phyloP scores from a whole-genome alignment of 2,329 filamentous ascomycete species.

The Neonectria ditissima region DNA sequence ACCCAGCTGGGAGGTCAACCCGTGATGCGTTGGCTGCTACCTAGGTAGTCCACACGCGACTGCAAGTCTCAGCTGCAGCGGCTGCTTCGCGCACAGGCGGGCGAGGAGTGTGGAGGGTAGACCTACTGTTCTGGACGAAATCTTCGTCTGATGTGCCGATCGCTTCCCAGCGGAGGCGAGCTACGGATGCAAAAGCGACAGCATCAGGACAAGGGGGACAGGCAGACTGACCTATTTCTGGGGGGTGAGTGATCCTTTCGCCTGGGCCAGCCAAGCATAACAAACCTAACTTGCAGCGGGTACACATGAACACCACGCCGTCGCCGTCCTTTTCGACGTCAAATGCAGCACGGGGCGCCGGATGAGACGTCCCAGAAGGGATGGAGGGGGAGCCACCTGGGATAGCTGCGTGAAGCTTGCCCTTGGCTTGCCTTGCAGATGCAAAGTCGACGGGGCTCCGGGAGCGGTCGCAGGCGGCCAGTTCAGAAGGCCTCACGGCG shows the following conservation, averaged over 20 bases:
- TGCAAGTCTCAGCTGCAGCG: constrained; percentile 16
- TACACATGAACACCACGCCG: not conserved
- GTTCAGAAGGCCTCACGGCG: not conserved
- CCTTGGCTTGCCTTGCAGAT: not conserved
- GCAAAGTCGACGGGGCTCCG: constrained; percentile 3
- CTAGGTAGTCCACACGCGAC: too few species aligned
- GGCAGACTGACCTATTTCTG: constrained; percentile 28
- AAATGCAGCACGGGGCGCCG: not conserved
- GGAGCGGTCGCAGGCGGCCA: constrained; percentile 1
- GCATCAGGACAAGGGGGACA: constrained; percentile 32
- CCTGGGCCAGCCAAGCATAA: constrained; percentile 1
- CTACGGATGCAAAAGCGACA: constrained; percentile 21
- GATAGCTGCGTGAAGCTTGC: not conserved
- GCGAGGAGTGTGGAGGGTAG: constrained; percentile 3
- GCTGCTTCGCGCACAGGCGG: not conserved
- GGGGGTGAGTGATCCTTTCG: constrained; percentile 12
- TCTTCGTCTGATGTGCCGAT: constrained; percentile 31
- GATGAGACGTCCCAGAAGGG: not conserved
- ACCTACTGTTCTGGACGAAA: constrained; percentile 21
- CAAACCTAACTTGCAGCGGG: not conserved
- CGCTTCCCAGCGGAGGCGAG: constrained; percentile 27
- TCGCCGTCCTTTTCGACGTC: not conserved
- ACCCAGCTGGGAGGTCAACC: not conserved
- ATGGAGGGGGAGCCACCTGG: not conserved
- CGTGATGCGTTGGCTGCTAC: constrained; percentile 16